Base-by-base conservation (phyloP, 208 protist genomes). In the Crithidia sp. region DNA sequence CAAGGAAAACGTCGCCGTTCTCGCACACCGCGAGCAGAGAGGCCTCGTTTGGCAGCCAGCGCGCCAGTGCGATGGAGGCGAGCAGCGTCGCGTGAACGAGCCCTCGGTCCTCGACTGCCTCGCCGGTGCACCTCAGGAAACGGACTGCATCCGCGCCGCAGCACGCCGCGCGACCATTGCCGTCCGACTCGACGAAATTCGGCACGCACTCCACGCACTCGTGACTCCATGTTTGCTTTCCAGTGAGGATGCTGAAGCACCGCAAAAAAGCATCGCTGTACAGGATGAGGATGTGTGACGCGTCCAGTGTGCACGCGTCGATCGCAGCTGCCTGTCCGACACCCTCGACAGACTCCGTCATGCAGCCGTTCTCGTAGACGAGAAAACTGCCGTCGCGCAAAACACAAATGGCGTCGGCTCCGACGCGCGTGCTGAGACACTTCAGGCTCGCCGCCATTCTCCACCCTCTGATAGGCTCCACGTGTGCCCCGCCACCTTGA, bases 1-100 rank as follows among this genome's bases (percentile, higher is more conserved):
- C 55, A 2, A 92, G 66, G 14, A 87, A 85, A 13, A 93, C 55
- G 61, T 96, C 91, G 36, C 85, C 88, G 59, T 93, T 93, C 43
- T 71, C 59, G 65, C 79, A 89, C 59, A 79, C 64, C 9, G 79
- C 82, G 10, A 96, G 69, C 49, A 95, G 73, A 43, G 49, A 65
- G 8, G 53, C 64, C 37, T 81, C 70, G 6, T 37, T 59, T n/a
- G 76, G 58, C 2, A 86, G 45, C 77, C 86, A 90, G 12, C 78
- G 74, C 41, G 83, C 44, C 9, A 83, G 53, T 3, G 43, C 45
- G 37, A 84, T 81, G 12, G 77, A 50, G 5, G 79, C 79, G 50
- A 70, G 67, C 16, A 79, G 54, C 37, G 74, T 55, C 28, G 68
- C 61, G n/a, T 69, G 65, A 13, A 82, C 60, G 16, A 74, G 70